Conservation (phyloP, 2,329 filamentous ascomycete species). For the Verticillium tricorpus region DNA sequence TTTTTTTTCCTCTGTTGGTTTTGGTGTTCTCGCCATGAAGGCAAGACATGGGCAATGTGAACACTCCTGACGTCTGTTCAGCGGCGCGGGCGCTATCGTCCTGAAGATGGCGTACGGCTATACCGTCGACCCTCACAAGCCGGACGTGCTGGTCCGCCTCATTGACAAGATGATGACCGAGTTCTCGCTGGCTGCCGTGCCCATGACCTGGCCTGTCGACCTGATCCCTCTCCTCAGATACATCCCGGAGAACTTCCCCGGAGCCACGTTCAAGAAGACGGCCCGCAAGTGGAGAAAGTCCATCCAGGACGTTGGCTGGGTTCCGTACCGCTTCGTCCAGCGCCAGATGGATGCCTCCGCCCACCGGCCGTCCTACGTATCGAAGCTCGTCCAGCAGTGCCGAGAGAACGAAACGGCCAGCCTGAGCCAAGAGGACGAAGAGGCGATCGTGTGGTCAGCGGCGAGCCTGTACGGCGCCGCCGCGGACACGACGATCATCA, state of each 20-base stretch:
- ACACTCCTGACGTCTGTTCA: neutral
- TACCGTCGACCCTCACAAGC: slow-evolving; percentile 19
- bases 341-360: slow-evolving; percentile 18
- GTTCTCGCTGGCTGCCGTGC: slow-evolving; percentile 21
- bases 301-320: slow-evolving; percentile 12
- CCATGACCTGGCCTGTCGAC: slow-evolving; percentile 27
- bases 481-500: slow-evolving; percentile 23
- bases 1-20: too few relatives aligned
- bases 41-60: too few relatives aligned
- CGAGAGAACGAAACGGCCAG: neutral
- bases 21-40: too few relatives aligned
- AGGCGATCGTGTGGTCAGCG: slow-evolving; percentile 19
- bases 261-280: slow-evolving; percentile 22
- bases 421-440: slow-evolving; percentile 14
- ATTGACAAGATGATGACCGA: slow-evolving; percentile 23
- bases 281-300: slow-evolving; percentile 19
- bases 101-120: slow-evolving; percentile 19
- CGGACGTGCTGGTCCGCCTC: slow-evolving; percentile 23
- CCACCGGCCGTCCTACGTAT: slow-evolving; percentile 19
- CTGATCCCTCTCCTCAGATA: slow-evolving; percentile 23
- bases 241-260: slow-evolving; percentile 24
- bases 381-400: slow-evolving; percentile 16
- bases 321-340: slow-evolving; percentile 25
- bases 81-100: slow-evolving; percentile 5
- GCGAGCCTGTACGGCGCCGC: slow-evolving; percentile 22